Evolutionary conservation across 1,284 basidiomycete genomes (phyloP), one percentile per base, ranked within the genome.

Genomic region (Vanrija humicola): DNA sequence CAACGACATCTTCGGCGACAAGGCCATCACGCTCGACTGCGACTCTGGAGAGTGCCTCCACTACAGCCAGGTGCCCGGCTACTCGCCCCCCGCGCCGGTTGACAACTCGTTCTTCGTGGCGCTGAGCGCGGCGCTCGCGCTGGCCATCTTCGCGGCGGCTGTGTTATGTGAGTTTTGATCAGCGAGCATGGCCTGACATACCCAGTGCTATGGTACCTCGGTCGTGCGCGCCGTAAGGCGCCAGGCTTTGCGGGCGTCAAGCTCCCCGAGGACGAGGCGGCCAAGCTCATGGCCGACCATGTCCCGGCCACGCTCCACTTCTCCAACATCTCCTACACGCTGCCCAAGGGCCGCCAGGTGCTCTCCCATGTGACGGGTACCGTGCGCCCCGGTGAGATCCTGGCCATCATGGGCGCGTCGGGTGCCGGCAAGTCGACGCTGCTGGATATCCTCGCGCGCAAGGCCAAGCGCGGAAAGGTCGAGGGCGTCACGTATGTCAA

Each of bases 361-460:
- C 81, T 98, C 15, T 86, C 87, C 56, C 81, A 82, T 48, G 87
- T 98, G 53, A 86, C 86, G 0, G 95, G 94, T 3, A 82, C 83
- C 5, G 88, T 90, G 39, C 85, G 86, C 60, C 87, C 93, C 0
- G 94, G 93, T 5, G 88, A 93, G 73, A 80, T 97, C 42, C 84
- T 94, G 78, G 94, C 92, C 0, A 90, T 97, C 68, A 93, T 97
- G 88, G 93, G 94, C 54, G 90, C 93, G 0, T 95, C 91, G 0
- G 95, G 95, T 18, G 93, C 94, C 0, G 95, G 95, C 50, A 98
- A 98, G 76, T 94, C 92, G 1, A 96, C 95, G 0, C 84, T 98
- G 68, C 84, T 98, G 46, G 95, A 98, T 72, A 93, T 98, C 56
- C 84, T 98, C 15, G 95, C 94, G 3, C 82, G 90, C 50, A 92